Evolutionary conservation across 495 filamentous ascomycete species (phyloP).

Genomic region (Talaromyces nanjingensis): DNA sequence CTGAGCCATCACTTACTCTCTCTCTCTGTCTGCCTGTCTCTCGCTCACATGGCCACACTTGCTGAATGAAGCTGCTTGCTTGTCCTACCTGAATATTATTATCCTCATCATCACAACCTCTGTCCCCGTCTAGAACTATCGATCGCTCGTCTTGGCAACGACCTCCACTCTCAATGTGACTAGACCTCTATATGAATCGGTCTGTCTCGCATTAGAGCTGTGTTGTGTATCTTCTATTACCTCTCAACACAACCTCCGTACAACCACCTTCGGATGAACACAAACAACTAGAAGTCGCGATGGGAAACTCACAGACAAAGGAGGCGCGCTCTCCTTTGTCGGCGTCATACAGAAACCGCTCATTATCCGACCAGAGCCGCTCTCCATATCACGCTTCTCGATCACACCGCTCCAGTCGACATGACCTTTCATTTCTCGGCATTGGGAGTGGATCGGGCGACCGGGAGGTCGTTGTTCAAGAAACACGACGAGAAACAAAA

Average conservation of each 20-base stretch:
- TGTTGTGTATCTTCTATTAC: not conserved
- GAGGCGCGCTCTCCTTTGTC: slow-evolving; percentile 40
- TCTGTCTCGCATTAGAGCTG: not conserved
- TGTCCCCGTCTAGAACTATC: not conserved
- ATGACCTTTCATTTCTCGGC: slow-evolving; percentile 51
- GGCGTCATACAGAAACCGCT: slow-evolving; percentile 21
- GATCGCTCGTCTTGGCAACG: not conserved
- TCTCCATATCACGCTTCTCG: slow-evolving; percentile 33
- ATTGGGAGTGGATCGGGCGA: slow-evolving; percentile 38
- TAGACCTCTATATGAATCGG: not conserved
- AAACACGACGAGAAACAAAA: slow-evolving; percentile 73
- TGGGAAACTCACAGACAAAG: slow-evolving; percentile 58
- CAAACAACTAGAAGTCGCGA: slow-evolving; percentile 15
- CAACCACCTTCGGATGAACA: not conserved
- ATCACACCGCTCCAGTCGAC: slow-evolving; percentile 43
- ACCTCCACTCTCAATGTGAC: not conserved
- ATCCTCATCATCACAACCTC: not conserved
- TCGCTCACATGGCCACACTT: not conserved
- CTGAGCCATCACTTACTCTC: slow-evolving; percentile 4
- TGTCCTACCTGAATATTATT: not conserved
- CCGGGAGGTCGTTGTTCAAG: slow-evolving; percentile 33
- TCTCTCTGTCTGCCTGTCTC: not conserved
- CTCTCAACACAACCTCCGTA: not conserved
- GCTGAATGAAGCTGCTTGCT: not conserved
- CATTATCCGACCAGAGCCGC: slow-evolving; percentile 27